Evolutionary conservation across 495 filamentous ascomycete species (phyloP).

Genomic region (Xylaria bambusicola): DNA sequence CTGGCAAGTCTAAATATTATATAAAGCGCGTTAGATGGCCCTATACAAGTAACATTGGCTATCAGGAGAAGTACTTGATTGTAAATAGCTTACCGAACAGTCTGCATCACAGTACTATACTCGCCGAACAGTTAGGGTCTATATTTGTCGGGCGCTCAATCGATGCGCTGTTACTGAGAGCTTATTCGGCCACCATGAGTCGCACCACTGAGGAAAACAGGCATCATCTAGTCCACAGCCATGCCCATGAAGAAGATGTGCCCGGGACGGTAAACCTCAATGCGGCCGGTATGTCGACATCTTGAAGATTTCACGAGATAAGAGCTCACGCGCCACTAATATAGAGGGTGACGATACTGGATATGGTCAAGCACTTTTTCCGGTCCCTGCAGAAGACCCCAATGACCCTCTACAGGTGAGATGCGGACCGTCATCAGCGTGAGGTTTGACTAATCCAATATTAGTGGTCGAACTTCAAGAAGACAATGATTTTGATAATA

Average conservation of each 20-base stretch:
- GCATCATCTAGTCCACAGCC: constrained; percentile 41
- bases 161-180: background rate
- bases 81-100: background rate
- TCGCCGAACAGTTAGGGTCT: background rate
- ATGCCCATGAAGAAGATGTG: constrained; percentile 60
- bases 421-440: background rate
- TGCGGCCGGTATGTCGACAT: constrained; percentile 36
- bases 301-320: background rate
- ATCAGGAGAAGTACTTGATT: background rate
- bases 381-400: constrained; percentile 62
- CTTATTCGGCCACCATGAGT: background rate
- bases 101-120: too few species aligned
- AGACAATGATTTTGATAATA: constrained; percentile 60
- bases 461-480: constrained; percentile 60
- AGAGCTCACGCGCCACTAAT: constrained; percentile 3
- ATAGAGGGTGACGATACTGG: constrained; percentile 63
- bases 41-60: background rate
- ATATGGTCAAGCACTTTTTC: constrained; percentile 64
- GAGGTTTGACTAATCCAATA: constrained; percentile 11
- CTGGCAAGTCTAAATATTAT: background rate
- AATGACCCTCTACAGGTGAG: constrained; percentile 63
- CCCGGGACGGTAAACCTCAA: constrained; percentile 61
- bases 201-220: background rate
- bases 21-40: background rate
- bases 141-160: background rate